phyloP scores from a whole-genome alignment of 2,329 filamentous ascomycete genomes.

The Coniochaeta prunicola region DNA sequence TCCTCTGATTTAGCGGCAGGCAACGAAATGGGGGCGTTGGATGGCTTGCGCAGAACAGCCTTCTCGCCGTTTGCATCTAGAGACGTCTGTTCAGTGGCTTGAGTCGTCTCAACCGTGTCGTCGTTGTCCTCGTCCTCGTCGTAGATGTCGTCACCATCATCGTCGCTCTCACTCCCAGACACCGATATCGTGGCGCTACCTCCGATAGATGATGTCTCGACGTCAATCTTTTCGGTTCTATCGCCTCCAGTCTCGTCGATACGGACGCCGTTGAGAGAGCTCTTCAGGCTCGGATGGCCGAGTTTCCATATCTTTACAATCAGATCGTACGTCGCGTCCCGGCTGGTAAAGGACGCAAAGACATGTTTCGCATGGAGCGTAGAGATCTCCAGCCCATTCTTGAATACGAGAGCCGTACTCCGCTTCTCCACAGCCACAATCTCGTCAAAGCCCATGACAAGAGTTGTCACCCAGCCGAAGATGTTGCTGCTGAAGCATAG shows the following conservation, averaged over 20 bases:
- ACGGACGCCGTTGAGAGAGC: conserved; percentile 80
- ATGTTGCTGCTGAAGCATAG: conserved; percentile 99
- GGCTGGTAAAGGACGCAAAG: conserved; percentile 89
- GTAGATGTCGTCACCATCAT: conserved; percentile 73
- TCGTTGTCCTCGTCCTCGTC: conserved; percentile 73
- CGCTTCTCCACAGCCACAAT: conserved; percentile 96
- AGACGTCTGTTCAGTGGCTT: conserved; percentile 29
- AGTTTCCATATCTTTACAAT: conserved; percentile 99
- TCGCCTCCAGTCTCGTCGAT: conserved; percentile 78
- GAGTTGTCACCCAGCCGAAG: conserved; percentile 91
- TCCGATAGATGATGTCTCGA: conserved; percentile 26
- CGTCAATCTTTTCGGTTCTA: conserved; percentile 78
- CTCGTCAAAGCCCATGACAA: conserved; percentile 98
- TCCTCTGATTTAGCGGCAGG: conserved; percentile 46
- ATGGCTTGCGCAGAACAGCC: conserved; percentile 63
- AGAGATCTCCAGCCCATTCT: conserved; percentile 94
- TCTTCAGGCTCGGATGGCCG: conserved; percentile 84
- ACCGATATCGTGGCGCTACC: conserved; percentile 48
- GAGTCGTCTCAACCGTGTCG: conserved; percentile 35
- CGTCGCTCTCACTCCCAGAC: conserved; percentile 58
- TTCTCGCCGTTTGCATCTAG: conserved; percentile 55
- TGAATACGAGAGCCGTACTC: conserved; percentile 90
- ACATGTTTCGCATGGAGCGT: conserved; percentile 92
- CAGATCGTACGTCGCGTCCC: conserved; percentile 93
- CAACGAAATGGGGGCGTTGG: conserved; percentile 43